phyloP scores from a whole-genome alignment of 202 grass and related monocot species.

The Saccharum hybrid region DNA sequence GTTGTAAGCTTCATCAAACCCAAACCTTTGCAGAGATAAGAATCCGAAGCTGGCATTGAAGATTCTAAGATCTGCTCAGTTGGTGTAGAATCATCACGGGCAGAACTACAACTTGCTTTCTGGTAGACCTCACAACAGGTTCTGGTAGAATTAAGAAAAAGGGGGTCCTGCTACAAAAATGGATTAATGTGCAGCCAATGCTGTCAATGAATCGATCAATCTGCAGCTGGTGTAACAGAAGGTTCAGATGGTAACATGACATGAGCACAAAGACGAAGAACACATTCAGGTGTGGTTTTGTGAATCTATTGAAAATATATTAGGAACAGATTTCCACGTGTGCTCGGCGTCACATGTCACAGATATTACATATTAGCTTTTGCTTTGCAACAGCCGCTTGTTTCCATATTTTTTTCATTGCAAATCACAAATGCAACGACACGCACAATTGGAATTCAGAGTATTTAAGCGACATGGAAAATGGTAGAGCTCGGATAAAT shows the following conservation, averaged over 20 bases:
- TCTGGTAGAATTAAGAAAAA: background rate
- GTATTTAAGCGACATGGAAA: background rate
- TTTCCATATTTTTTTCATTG: background rate
- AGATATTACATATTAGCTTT: background rate
- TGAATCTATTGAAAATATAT: background rate
- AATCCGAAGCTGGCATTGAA: too few relatives aligned
- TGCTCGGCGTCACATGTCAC: background rate
- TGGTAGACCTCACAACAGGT: background rate
- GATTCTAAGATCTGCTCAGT: too few relatives aligned
- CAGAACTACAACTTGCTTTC: background rate
- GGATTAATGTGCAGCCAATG: background rate
- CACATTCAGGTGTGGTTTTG: background rate
- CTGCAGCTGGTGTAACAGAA: background rate
- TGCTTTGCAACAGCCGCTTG: background rate
- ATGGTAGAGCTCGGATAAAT: background rate
- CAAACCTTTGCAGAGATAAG: too few relatives aligned
- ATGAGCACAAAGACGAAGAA: background rate
- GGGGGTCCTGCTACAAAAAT: background rate
- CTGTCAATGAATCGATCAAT: background rate
- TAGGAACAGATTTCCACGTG: background rate
- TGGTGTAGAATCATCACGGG: background rate
- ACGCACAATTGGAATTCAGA: background rate
- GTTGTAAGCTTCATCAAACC: too few relatives aligned
- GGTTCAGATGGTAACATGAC: background rate
- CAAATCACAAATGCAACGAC: background rate